A percentile compares a stretch with the other conserved stretches of the same genome.
phyloP scores from a whole-genome alignment of 2,329 filamentous ascomycete species.

The Fusarium clavum region DNA sequence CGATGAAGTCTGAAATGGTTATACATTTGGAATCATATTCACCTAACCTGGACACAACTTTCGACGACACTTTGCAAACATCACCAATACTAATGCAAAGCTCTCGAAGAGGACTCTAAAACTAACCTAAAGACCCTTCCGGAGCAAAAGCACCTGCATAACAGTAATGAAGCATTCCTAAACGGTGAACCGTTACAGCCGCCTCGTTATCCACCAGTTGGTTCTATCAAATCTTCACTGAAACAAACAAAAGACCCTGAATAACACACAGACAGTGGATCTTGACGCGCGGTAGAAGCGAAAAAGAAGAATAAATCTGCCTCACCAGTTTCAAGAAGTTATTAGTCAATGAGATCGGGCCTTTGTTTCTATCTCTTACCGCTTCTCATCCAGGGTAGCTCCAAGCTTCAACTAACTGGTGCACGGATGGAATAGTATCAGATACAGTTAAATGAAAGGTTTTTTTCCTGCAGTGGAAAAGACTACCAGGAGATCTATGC shows the following conservation, averaged over 20 bases:
- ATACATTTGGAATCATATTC: slow-evolving; percentile 11
- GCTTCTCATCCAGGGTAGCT: slow-evolving; percentile 19
- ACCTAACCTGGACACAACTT: background rate
- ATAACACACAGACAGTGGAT: slow-evolving; percentile 1
- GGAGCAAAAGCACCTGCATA: background rate
- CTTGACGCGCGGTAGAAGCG: slow-evolving; percentile 5
- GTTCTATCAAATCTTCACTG: background rate
- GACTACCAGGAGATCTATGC: background rate
- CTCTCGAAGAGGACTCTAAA: background rate
- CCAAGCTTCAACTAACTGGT: background rate
- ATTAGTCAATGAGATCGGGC: background rate
- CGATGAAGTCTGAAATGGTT: background rate
- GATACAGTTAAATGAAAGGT: slow-evolving; percentile 1
- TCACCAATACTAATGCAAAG: background rate
- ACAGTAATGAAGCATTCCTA: background rate
- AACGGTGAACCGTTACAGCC: background rate
- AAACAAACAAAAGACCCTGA: slow-evolving; percentile 5
- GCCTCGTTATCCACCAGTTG: background rate
- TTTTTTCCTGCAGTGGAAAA: background rate
- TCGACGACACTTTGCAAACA: background rate
- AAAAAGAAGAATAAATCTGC: background rate
- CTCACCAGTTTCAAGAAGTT: slow-evolving; percentile 9
- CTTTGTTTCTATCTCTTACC: slow-evolving; percentile 8
- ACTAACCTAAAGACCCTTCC: background rate
- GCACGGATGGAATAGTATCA: slow-evolving; percentile 16